Base-by-base conservation (phyloP, 306 rosid species). In the Bauhinia variegata region DNA sequence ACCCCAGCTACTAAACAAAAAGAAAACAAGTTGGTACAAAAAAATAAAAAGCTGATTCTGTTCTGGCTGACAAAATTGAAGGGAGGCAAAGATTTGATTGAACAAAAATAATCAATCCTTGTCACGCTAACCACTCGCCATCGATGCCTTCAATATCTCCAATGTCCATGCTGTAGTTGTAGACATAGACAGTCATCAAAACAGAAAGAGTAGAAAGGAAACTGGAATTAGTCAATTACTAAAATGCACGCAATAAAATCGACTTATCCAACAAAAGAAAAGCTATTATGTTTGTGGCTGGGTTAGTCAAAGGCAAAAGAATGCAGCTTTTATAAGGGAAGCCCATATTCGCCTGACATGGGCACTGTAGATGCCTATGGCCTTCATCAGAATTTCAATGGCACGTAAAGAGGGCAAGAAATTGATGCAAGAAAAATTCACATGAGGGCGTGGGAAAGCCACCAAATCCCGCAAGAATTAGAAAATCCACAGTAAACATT, bases 151-250 rank as follows among this genome's bases (percentile, higher is more conserved):
- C 97, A 81, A 90, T 82, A 72, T 95, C 89, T 83, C 88, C 95
- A 65, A 86, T 85, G 53, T 90, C 97, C 89, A 90, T 70, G 78
- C 97, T 95, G 95, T n/a, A n/a, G n/a, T n/a, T n/a, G n/a, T 58
- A 58, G 28, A n/a, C n/a, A n/a, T n/a, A n/a, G n/a, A n/a, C n/a
- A n/a, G n/a, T n/a, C n/a, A n/a, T n/a, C n/a, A n/a, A n/a, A n/a
- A n/a, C n/a, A n/a, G n/a, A n/a, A n/a, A n/a, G n/a, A n/a, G n/a
- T n/a, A n/a, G n/a, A n/a, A n/a, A n/a, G n/a, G n/a, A n/a, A n/a
- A n/a, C n/a, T n/a, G n/a, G n/a, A n/a, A n/a, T n/a, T n/a, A n/a
- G n/a, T n/a, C n/a, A n/a, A n/a, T n/a, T n/a, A n/a, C n/a, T n/a
- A n/a, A n/a, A n/a, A n/a, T n/a, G n/a, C n/a, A n/a, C n/a, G n/a